These are phyloP conservation scores for Polytrichum formosum DNA, from an alignment of 225 moss, liverwort and hornwort species.

Conservation along the genomic window DNA sequence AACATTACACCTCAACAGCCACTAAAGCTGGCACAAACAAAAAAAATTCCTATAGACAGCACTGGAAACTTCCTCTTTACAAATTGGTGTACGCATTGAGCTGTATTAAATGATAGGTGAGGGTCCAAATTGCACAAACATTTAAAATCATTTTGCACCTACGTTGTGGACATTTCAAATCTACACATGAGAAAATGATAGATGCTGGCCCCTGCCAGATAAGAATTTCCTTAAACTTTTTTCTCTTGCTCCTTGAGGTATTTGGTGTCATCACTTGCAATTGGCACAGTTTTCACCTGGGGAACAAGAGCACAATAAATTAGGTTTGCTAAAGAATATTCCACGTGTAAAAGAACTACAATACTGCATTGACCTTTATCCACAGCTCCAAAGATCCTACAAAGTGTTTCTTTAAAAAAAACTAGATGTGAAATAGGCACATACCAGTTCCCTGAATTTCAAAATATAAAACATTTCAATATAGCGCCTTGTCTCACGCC, in stretches of 20 bases:
- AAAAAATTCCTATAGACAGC: no score
- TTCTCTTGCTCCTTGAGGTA: conserved; percentile 37
- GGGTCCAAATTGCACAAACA: no score
- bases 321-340: background rate
- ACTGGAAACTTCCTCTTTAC: no score
- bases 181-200: no score
- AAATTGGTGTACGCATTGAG: no score
- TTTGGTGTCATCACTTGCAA: conserved; percentile 42
- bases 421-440: background rate
- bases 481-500: conserved; percentile 47
- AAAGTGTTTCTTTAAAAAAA: background rate
- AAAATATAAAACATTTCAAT: conserved; percentile 68
- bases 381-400: background rate
- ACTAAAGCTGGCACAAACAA: no score
- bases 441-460: conserved; percentile 47
- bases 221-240: conserved; percentile 19
- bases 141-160: no score
- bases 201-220: no score
- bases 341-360: background rate
- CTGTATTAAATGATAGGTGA: no score
- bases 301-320: background rate
- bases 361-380: no score
- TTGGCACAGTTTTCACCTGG: conserved; percentile 41
- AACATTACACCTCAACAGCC: no score
- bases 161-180: no score